Evolutionary conservation across 257 asterid species (phyloP), one percentile per base, ranked within the genome.

Genomic region (Solanum medicagineum): DNA sequence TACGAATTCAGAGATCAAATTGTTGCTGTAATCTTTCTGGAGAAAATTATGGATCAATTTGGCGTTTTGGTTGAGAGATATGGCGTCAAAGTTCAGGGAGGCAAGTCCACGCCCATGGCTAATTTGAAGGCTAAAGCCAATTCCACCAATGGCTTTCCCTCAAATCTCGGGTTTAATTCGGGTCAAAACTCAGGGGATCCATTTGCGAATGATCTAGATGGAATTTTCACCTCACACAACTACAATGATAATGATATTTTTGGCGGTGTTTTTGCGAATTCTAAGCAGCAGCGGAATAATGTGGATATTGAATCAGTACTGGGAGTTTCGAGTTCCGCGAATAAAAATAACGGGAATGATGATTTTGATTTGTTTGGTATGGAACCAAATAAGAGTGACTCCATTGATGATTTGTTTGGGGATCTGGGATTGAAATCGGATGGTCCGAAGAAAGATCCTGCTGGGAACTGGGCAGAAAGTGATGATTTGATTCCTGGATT

Each of bases 41-140:
- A 12, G 4, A 56, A 16, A 83, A 88, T 8, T 26, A 95, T 95
- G 99, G 98, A 95, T 79, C 93, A 92, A 89, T 94, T 95, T 82
- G 98, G 97, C 49, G 98, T 94, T 54, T 87, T 93, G 91, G 95
- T 93, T 63, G 95, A 95, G 93, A 92, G 97, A 86, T 91, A 90
- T 51, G 99, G 99, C 44, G 91, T 92, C 92, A 94, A 91, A 85
- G 91, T 95, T 84, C 91, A 92, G 7, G 83, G 83, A 2, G 93
- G 93, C 2, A 93, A 91, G 87, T 90, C 97, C 83, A 90, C 95
- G 26, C 97, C 99, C 7, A 88, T 94, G 93, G 93, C 98, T 9
- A 91, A 91, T 83, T 88, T 87, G 84, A 94, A 95, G 87, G 90
- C 93, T 10, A 88, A 86, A 56, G 22, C 79, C 81, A 86, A 83